A percentile compares a stretch with the other conserved stretches of the same genome.
phyloP scores from a whole-genome alignment of 805 yeast species.

The Scheffersomyces coipomensis region DNA sequence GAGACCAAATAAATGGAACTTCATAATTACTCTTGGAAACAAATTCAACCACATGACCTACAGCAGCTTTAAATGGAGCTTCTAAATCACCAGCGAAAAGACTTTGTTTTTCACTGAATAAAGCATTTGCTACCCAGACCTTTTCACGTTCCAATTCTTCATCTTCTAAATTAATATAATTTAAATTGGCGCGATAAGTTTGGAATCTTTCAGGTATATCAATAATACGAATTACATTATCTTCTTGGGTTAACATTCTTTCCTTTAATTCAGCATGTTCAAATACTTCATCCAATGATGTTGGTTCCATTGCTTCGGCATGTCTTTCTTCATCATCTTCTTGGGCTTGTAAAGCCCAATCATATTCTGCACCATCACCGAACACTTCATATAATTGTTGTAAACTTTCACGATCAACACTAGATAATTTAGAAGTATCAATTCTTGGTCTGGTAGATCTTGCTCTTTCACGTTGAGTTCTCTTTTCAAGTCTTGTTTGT shows the following conservation, averaged over 20 bases:
- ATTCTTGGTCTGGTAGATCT: slow-evolving; percentile 41
- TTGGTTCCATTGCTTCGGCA: slow-evolving; percentile 53
- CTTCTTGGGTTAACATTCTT: slow-evolving; percentile 87
- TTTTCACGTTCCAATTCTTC: slow-evolving; percentile 72
- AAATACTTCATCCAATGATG: slow-evolving; percentile 81
- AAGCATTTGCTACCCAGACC: slow-evolving; percentile 72
- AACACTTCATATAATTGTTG: slow-evolving; percentile 93
- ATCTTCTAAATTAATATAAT: slow-evolving; percentile 64
- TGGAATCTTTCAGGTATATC: slow-evolving; percentile 95
- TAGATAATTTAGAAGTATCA: slow-evolving; percentile 58
- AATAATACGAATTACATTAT: slow-evolving; percentile 78
- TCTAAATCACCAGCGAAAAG: slow-evolving; percentile 37
- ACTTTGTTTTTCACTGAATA: slow-evolving; percentile 55
- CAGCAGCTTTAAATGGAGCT: slow-evolving; percentile 64
- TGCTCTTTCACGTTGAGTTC: slow-evolving; percentile 30
- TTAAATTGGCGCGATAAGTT: slow-evolving; percentile 64
- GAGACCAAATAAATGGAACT: slow-evolving; percentile 94
- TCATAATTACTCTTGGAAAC: slow-evolving; percentile 78
- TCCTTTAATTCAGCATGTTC: slow-evolving; percentile 92
- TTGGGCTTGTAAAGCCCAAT: slow-evolving; percentile 96
- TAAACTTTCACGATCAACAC: slow-evolving; percentile 82
- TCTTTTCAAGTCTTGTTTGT: slow-evolving; percentile 32
- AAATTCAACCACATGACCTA: slow-evolving; percentile 67
- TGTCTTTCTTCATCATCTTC: slow-evolving; percentile 57
- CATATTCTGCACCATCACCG: slow-evolving; percentile 96